Evolutionary conservation across 163 green algal species (phyloP), one percentile per base, ranked within the genome.

Genomic region (Trebouxiophyceae sp.): DNA sequence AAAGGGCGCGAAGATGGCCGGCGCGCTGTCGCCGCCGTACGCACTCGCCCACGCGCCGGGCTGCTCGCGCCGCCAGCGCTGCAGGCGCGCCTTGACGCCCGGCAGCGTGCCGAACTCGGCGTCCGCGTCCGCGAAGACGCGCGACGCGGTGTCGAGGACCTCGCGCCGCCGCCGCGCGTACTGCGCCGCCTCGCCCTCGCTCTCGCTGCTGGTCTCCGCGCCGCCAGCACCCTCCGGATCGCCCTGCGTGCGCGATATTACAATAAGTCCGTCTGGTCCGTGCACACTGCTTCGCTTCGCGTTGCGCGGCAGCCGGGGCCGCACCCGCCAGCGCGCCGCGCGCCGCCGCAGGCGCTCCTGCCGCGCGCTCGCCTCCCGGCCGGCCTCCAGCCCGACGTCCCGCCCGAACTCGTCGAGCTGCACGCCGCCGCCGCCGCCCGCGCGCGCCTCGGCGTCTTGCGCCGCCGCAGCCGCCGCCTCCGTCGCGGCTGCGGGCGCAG

Each of bases 1-100:
- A 74, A 90, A 97, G 32, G 92, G 89, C 45, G 92, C 89, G 73
- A 98, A 91, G 12, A 98, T 78, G 3, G 87, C 84, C 19, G 92
- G 87, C 27, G 80, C 86, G 31, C 70, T 86, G 0, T 89, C 62
- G 12, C 80, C 73, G 54, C 91, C 78, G 72, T 97, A 97, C 3
- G 86, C 84, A 44, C 85, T 72, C 3, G 76, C 50, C 67, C 88
- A 91, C 23, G 67, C 55, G 46, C 44, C 63, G 2, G 62, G 70
- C 39, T 80, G 78, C 60, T 45, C 30, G 6, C 26, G 29, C 45
- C 81, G 77, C 66, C 68, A 82, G 16, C 50, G 47, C 59, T 82
- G 65, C 47, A 87, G 70, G 57, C 58, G 66, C 28, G 4, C n/a
- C 63, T 77, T 81, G 19, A 87, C 55, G 1, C 71, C 71, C 5